Base-by-base conservation (phyloP, 2,329 filamentous ascomycete species). In the Diaporthe sp. region DNA sequence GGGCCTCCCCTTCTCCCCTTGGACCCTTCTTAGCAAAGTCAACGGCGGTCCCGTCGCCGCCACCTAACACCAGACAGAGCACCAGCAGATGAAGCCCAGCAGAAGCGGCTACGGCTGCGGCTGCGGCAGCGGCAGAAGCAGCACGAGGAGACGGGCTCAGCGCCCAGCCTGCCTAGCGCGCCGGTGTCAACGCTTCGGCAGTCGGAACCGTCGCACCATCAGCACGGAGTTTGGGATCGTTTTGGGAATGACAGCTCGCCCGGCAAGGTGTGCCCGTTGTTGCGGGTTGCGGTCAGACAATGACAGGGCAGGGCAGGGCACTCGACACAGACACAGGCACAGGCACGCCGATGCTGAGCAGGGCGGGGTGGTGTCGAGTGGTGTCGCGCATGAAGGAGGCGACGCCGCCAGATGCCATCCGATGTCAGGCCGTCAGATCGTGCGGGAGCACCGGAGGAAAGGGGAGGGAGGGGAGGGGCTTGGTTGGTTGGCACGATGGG, bases 211-310 rank as follows among this genome's bases (percentile, higher is more conserved):
- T 65, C 71, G 47, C 71, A 65, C 34, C 58, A 73, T 73, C 58
- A 44, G 58, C 71, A 47, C 71, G 58, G 71, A 57, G 71, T 55
- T 55, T 65, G 51, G 58, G 34, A n/a, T 55, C 58, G 58, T 61
- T 65, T 55, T 73, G 47, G 71, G 71, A 73, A 55, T 65, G 71
- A 65, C 71, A 55, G 65, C 65, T 70, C 49, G 49, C 49, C 34
- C 49, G 15, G 65, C 49, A 65, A 65, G 61, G 61, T 49, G 61
- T 65, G 61, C 42, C 61, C 61, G 61, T n/a, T 31, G 61, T 22
- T 15, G 60, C 37, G 39, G 20, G 20, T 31, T 61, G 60, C 60
- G 57, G 60, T 63, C 60, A 63, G 60, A 63, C 60, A 63, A 37
- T 37, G 47, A 49, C 63, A 68, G 42, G 61, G 25, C 60, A 61